These are phyloP conservation scores for Penicillium fimorum DNA, from an alignment of 495 filamentous ascomycete genomes.

Conservation along the genomic window DNA sequence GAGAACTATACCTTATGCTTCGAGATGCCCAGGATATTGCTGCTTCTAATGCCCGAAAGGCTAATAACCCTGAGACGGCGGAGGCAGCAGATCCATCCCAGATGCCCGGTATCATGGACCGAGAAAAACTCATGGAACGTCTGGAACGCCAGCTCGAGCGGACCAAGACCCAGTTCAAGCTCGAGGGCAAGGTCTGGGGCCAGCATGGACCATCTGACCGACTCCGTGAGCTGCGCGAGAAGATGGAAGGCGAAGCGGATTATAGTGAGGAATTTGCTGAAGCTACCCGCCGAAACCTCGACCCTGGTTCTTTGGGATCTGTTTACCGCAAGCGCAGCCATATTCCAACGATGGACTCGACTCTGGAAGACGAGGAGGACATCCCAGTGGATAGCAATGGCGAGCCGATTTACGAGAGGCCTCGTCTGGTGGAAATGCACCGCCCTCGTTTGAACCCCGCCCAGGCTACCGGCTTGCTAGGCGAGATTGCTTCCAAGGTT, in stretches of 20 bases:
- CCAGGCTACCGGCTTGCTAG: conserved; percentile 71
- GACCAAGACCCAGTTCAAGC: conserved; percentile 96
- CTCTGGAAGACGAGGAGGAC: conserved; percentile 39
- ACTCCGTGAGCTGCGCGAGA: conserved; percentile 84
- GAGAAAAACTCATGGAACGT: conserved; percentile 85
- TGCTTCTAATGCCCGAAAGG: conserved; percentile 76
- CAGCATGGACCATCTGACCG: conserved; percentile 86
- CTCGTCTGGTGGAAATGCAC: conserved; percentile 64
- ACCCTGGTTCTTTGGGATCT: conserved; percentile 62
- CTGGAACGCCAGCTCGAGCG: conserved; percentile 93
- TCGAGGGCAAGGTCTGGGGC: conserved; percentile 93
- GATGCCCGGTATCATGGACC: conserved; percentile 90
- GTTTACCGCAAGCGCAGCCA: conserved; percentile 62
- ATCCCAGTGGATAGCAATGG: conserved; percentile 39
- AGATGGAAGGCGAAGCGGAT: conserved; percentile 75
- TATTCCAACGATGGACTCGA: conserved; percentile 42
- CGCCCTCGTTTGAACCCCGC: conserved; percentile 71
- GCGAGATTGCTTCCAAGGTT: conserved; percentile 78
- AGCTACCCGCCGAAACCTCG: conserved; percentile 48
- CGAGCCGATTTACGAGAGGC: conserved; percentile 60
- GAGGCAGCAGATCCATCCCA: conserved; percentile 66
- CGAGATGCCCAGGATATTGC: conserved; percentile 96
- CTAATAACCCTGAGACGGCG: conserved; percentile 38
- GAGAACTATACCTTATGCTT: conserved; percentile 97
- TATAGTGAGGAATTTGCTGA: conserved; percentile 50